Percentiles rank a stretch among this genome's conserved stretches.
These are phyloP conservation scores for Moricandia moricandioides DNA, from an alignment of 345 rosid species.

Conservation along the genomic window DNA sequence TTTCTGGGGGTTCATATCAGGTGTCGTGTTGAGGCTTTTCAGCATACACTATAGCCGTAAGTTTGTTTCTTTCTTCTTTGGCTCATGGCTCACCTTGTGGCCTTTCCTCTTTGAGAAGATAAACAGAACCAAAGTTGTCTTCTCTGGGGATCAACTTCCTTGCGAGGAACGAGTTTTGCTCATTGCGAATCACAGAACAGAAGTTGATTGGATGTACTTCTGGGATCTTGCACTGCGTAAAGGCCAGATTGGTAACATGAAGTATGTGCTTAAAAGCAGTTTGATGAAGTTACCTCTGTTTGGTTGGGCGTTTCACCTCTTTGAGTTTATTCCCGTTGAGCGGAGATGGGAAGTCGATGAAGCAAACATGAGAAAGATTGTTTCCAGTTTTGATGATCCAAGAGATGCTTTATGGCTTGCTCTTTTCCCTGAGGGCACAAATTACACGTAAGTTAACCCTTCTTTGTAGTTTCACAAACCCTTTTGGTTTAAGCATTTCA, in stretches of 20 bases:
- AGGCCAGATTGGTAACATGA: slow-evolving; percentile 56
- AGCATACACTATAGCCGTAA: slow-evolving; percentile 70
- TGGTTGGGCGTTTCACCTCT: slow-evolving; percentile 72
- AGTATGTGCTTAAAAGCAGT: slow-evolving; percentile 68
- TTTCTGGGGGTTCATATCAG: slow-evolving; percentile 60
- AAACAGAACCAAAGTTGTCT: slow-evolving; percentile 69
- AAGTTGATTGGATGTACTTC: slow-evolving; percentile 84
- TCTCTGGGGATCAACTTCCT: slow-evolving; percentile 75
- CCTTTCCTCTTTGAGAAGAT: slow-evolving; percentile 83
- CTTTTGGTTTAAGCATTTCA: neutral
- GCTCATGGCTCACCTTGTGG: slow-evolving; percentile 88
- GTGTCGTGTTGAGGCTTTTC: slow-evolving; percentile 57
- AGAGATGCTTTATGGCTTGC: slow-evolving; percentile 82
- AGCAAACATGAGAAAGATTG: slow-evolving; percentile 54
- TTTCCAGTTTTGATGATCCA: slow-evolving; percentile 68
- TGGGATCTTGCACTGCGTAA: slow-evolving; percentile 73
- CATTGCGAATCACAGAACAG: slow-evolving; percentile 72
- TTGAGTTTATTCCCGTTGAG: slow-evolving; percentile 73
- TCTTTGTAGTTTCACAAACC: slow-evolving; percentile 18
- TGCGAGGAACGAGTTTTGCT: slow-evolving; percentile 66
- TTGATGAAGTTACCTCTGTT: slow-evolving; percentile 72
- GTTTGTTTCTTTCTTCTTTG: slow-evolving; percentile 60
- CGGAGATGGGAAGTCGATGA: slow-evolving; percentile 70
- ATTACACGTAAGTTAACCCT: slow-evolving; percentile 65
- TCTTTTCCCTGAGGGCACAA: slow-evolving; percentile 92